phyloP scores from a whole-genome alignment of 176 grass and related monocot genomes.

The Oryza glumipatula region DNA sequence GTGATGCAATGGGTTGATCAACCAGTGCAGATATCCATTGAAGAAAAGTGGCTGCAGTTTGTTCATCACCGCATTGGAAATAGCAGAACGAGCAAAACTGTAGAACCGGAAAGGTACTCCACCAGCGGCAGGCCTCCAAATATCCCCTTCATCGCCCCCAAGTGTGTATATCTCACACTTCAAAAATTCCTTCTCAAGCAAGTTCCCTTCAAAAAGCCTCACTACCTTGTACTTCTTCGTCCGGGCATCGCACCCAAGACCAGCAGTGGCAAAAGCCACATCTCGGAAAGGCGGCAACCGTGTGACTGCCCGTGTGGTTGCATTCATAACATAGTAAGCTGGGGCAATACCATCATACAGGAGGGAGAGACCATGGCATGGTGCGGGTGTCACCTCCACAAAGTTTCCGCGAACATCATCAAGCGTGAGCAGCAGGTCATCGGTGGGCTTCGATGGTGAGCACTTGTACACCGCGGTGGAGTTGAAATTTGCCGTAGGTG shows the following conservation, averaged over 20 bases:
- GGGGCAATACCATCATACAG: constrained; percentile 25
- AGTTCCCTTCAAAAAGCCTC: background rate
- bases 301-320: constrained; percentile 23
- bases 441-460: background rate
- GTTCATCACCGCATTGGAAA: background rate
- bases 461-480: background rate
- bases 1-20: background rate
- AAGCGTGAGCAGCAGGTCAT: background rate
- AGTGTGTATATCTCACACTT: constrained; percentile 14
- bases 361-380: constrained; percentile 29
- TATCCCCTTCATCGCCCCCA: background rate
- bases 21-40: constrained; percentile 29
- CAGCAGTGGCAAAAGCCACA: background rate
- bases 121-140: constrained; percentile 17
- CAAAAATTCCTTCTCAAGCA: background rate
- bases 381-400: background rate
- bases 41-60: constrained; percentile 9
- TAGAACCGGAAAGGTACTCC: constrained; percentile 30
- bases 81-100: background rate
- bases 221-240: constrained; percentile 11
- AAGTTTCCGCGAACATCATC: background rate
- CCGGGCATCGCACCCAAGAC: constrained; percentile 24
- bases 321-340: constrained; percentile 25
- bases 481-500: background rate
- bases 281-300: constrained; percentile 25